Evolutionary conservation across 495 filamentous ascomycete species (phyloP).

Genomic region (Emericellopsis terricola): DNA sequence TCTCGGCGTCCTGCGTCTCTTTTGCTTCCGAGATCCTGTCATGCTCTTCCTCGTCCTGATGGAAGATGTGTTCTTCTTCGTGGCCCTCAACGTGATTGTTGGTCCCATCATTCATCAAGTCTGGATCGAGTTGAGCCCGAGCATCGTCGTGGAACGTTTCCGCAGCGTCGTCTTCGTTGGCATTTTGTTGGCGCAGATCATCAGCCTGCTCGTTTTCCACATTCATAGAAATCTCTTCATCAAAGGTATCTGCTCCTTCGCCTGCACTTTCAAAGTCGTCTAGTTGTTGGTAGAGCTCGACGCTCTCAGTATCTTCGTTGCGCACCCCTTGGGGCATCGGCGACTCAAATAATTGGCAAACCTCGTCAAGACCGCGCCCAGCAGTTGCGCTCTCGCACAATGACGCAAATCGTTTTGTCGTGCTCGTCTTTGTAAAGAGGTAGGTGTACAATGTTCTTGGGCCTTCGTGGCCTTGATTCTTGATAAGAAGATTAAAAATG

Average conservation of each 20-base stretch:
- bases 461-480: conserved; percentile 12
- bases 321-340: neutral
- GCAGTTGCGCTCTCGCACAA: conserved; percentile 12
- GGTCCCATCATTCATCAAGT: no score
- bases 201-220: conserved; percentile 9
- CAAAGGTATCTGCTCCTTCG: neutral
- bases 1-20: no score
- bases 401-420: conserved; percentile 12
- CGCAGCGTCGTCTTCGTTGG: neutral
- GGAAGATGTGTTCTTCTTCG: no score
- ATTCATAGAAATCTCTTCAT: conserved; percentile 16
- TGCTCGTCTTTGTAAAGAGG: conserved; percentile 14
- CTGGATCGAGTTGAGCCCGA: no score
- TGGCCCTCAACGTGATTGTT: no score
- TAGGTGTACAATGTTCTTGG: conserved; percentile 10
- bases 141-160: no score
- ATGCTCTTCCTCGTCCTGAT: no score
- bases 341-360: conserved; percentile 2
- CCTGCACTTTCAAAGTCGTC: neutral
- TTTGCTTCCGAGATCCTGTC: no score
- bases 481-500: conserved; percentile 17
- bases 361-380: conserved; percentile 11
- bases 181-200: conserved; percentile 4
- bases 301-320: conserved; percentile 9
- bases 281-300: conserved; percentile 6